Evolutionary conservation across 2,329 filamentous ascomycete genomes (phyloP), one percentile per base, ranked within the genome.

Genomic region (Paracorniculantispora psalliotae): DNA sequence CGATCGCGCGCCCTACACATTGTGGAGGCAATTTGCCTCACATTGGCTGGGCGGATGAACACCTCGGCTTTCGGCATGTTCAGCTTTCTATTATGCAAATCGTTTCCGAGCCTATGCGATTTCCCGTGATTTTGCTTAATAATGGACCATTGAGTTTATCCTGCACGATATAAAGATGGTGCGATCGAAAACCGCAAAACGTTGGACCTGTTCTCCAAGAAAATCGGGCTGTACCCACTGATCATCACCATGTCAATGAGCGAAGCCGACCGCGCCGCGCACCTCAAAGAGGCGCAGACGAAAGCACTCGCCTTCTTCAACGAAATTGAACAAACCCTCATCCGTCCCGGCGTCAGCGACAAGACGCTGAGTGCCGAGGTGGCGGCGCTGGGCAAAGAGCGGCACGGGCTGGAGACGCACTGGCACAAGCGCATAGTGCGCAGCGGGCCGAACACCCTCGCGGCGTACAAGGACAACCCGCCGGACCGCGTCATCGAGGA

Each of bases 371-470:
- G 73, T 67, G 67, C 78, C 30, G 72, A 79, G 63, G 81, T 81
- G 57, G 73, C 80, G 63, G 68, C 73, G 37, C 52, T 67, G 5
- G 67, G 64, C 13, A 48, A 48, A 5, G 25, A 59, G 23, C 65
- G 63, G 21, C 61, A 79, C 66, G 72, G 71, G 17, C 71, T 82
- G 12, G 67, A 69, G 17, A 80, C 76, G 2, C 77, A 81, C 61
- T 82, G 79, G 79, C 79, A 82, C 67, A 82, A 81, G 64, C 74
- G 78, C 5, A 73, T 81, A 1, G 71, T 81, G 35, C 70, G 79
- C 8, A 79, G 76, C 61, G 79, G 79, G 0, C 75, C 76, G 4
- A 80, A 82, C 65, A 81, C 79, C 0, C 62, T 81, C 4, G 61
- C 67, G 1, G 79, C 79, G 0, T 81, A 79, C 57, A 66, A 69